These are phyloP conservation scores for Blastobotrys buckinghamii DNA, from an alignment of 1,139 yeast species.

Conservation along the genomic window DNA sequence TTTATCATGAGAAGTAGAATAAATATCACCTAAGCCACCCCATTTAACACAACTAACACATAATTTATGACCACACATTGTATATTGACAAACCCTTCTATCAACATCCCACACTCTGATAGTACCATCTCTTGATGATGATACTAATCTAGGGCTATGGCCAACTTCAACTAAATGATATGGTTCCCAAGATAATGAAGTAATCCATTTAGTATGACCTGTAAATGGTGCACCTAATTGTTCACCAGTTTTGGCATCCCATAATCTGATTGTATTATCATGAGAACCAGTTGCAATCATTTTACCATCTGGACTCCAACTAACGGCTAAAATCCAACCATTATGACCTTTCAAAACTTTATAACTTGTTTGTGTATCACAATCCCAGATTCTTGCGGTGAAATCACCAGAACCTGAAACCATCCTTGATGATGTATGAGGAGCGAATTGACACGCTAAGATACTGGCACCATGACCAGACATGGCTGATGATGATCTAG, in stretches of 20 bases:
- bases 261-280: conserved; percentile 83
- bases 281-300: conserved; percentile 93
- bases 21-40: conserved; percentile 86
- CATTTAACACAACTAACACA: conserved; percentile 93
- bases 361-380: conserved; percentile 88
- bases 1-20: conserved; percentile 92
- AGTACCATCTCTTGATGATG: conserved; percentile 91
- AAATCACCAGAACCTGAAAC: conserved; percentile 97
- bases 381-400: conserved; percentile 98
- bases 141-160: conserved; percentile 62
- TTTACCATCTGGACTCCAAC: conserved; percentile 90
- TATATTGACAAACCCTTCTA: conserved; percentile 58
- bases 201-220: conserved; percentile 89
- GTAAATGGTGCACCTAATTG: conserved; percentile 64
- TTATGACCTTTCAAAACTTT: conserved; percentile 77
- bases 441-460: conserved; percentile 89
- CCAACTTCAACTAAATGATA: conserved; percentile 68
- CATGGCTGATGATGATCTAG: conserved; percentile 87
- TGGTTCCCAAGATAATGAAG: conserved; percentile 93
- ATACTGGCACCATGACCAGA: conserved; percentile 95
- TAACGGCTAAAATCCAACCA: conserved; percentile 92
- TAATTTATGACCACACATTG: conserved; percentile 83
- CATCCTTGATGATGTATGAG: conserved; percentile 77
- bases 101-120: conserved; percentile 86
- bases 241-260: conserved; percentile 78